Evolutionary conservation across 2,329 filamentous ascomycete species (phyloP), one percentile per base, ranked within the genome.

Genomic region (Stachybotrys chartarum): DNA sequence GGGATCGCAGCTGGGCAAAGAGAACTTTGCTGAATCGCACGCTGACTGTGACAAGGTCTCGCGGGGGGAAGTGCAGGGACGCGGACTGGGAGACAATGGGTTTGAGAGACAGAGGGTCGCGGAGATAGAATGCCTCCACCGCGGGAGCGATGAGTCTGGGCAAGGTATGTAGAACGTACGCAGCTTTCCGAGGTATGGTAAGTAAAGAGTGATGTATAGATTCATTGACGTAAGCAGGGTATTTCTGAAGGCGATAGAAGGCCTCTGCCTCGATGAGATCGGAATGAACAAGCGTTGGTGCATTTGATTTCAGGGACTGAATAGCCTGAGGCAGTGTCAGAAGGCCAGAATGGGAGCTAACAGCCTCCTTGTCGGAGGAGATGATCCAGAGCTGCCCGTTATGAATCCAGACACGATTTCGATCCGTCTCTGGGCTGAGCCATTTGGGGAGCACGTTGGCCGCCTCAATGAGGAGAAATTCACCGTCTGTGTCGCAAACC

Each of bases 391-490:
- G 78, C 55, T 86, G 82, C 55, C 88, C 90, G 35, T 84, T 75
- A 63, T 96, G 84, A 55, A 99, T 85, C 94, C 94, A 99, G 39
- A 95, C 86, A 55, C 94, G 82, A 68, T 96, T 89, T 60, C 87
- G 83, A 59, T 95, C 91, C 45, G 93, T 87, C 60, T 96, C 92
- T 0, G 94, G 94, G 62, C 87, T 96, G 30, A 99, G 74, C 95
- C 94, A 99, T 58, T 82, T 84, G 3, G 94, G 94, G 3, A 97
- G 76, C 14, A 87, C 85, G 61, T 90, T 91, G 31, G 95, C 93
- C 32, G 93, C 94, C 75, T 99, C 94, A 55, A 97, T 87, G 17
- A 99, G 83, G 52, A 99, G 80, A 64, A 99, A 99, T 68, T 99
- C 92, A 63, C 95, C 95, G 72, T 97, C 94, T 51, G 85, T 87